Evolutionary conservation across 1,139 yeast genomes (phyloP).

Genomic region (Kurtzmaniella quercitrusa): DNA sequence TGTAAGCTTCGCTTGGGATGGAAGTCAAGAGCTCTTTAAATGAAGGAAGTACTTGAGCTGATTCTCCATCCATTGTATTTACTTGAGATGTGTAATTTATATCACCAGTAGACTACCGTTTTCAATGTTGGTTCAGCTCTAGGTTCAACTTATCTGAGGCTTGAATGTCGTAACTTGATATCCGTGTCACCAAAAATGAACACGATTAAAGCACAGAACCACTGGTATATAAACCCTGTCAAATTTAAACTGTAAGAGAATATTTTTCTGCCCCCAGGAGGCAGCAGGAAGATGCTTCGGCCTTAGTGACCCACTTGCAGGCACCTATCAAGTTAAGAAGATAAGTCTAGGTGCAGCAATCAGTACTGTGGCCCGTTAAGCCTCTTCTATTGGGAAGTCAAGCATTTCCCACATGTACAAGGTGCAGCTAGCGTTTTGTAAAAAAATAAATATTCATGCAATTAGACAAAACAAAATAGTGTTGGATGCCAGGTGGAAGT

Average conservation of each 20-base stretch:
- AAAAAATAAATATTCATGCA: neutral
- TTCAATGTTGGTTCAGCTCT: too few relatives aligned
- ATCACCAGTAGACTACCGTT: too few relatives aligned
- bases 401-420: neutral
- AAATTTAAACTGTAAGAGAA: neutral
- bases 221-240: neutral
- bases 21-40: conserved; percentile 32
- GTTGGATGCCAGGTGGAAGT: too few relatives aligned
- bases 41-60: conserved; percentile 22
- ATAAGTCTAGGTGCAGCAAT: neutral
- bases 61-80: neutral
- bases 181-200: too few relatives aligned
- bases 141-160: too few relatives aligned
- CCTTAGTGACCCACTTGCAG: neutral
- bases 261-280: neutral
- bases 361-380: neutral
- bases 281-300: neutral
- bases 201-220: neutral
- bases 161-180: too few relatives aligned
- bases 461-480: neutral
- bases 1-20: neutral
- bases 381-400: neutral
- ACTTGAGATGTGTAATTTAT: too few relatives aligned
- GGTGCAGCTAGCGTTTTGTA: neutral
- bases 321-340: neutral